Conservation (phyloP, 2,329 filamentous ascomycete genomes). For the Hypocreales sp. region DNA sequence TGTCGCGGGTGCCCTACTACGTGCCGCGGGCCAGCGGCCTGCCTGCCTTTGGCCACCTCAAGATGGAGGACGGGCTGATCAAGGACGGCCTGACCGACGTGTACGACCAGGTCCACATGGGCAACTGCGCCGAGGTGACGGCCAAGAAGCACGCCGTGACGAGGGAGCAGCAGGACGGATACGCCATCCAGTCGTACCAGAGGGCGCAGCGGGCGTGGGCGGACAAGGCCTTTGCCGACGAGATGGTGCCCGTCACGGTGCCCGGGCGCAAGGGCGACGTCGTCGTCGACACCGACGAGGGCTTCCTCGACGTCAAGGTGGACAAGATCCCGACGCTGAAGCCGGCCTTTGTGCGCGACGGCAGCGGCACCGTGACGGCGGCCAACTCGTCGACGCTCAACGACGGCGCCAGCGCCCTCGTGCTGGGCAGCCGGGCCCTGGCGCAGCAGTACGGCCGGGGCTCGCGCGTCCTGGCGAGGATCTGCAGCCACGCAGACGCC, state of each 20-base stretch:
- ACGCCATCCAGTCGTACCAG: constrained; percentile 78
- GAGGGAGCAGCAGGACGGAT: constrained; percentile 78
- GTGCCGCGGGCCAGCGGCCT: constrained; percentile 66
- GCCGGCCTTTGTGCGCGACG: constrained; percentile 78
- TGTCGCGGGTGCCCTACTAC: constrained; percentile 90
- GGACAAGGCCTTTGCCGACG: constrained; percentile 66
- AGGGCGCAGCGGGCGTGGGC: constrained; percentile 85
- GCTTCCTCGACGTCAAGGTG: constrained; percentile 71
- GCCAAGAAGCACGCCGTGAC: constrained; percentile 75
- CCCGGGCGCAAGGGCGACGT: constrained; percentile 71
- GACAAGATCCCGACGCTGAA: constrained; percentile 80
- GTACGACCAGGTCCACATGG: constrained; percentile 96
- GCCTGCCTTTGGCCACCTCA: constrained; percentile 74
- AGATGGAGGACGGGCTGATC: constrained; percentile 80
- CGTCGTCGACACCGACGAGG: constrained; percentile 71
- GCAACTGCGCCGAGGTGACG: constrained; percentile 87
- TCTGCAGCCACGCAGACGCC: constrained; percentile 76
- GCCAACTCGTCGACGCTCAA: constrained; percentile 91
- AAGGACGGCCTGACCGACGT: constrained; percentile 94
- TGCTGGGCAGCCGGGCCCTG: constrained; percentile 67
- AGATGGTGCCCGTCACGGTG: constrained; percentile 79
- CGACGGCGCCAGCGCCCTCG: constrained; percentile 82
- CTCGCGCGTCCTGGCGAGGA: constrained; percentile 73
- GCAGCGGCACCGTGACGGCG: constrained; percentile 80
- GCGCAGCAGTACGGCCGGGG: constrained; percentile 64